Base-by-base conservation (phyloP, 352 stramenopile genomes). In the Sclerospora graminicola region DNA sequence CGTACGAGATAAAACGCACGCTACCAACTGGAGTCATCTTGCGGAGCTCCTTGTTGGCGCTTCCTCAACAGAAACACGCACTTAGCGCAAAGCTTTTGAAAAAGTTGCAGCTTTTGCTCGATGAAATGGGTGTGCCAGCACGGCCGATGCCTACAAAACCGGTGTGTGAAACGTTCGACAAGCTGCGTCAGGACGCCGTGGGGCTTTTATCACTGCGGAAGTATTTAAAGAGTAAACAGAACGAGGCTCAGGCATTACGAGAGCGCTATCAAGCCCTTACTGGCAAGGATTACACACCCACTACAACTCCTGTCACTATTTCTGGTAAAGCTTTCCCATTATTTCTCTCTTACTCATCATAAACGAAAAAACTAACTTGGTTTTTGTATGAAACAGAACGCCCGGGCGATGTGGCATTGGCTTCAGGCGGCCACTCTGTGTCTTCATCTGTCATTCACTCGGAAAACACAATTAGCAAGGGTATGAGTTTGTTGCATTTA, bases 111-210 rank as follows among this genome's bases (percentile, higher is more conserved):
- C 57, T 82, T 33, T 41, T 84, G 41, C 56, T 84, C 2, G 72
- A 84, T 20, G 74, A 87, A 34, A 63, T 87, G 47, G 63, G 71
- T 27, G 57, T 84, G 0, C 71, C 74, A n/a, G 40, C 61, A 4
- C 70, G 74, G 8, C 71, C 74, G n/a, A 84, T 87, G 69, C 74
- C 71, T 32, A 87, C 74, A 27, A 79, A 83, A 33, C 53, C 54
- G 14, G 66, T 73, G 16, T 84, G 68, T 34, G 71, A 82, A 42
- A 65, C 69, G 41, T 84, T 68, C 38, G 74, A 87, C 45, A 56
- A 50, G 6, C 40, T 87, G 15, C 63, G 74, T 5, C 68, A 87
- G 19, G 70, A 84, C 29, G 51, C 62, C 8, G 58, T 87, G 15
- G 63, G 66, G 8, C 52, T 87, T 18, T 42, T 87, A 30, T 72